A percentile compares a stretch with the other conserved stretches of the same genome.
Conservation (phyloP, 1,284 basidiomycete species). For the Marasmius fiardii region DNA sequence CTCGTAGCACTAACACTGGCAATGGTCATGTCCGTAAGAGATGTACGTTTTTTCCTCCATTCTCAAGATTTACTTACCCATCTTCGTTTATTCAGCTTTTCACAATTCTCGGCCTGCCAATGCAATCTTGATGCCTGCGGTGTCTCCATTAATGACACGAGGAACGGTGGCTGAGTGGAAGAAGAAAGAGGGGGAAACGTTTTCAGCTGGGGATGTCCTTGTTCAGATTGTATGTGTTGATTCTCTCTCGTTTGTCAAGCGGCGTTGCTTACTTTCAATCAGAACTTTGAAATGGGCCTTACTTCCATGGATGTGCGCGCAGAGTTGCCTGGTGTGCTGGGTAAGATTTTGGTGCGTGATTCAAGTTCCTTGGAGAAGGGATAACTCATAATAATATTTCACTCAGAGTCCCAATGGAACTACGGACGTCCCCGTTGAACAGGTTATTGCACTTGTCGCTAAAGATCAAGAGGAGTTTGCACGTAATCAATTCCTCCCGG, state of each 20-base stretch:
- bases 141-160: slow-evolving; percentile 44
- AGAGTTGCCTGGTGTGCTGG: slow-evolving; percentile 34
- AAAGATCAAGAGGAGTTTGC: slow-evolving; percentile 27
- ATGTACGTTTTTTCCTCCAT: not conserved
- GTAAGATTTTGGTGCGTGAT: slow-evolving; percentile 32
- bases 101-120: slow-evolving; percentile 9
- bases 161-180: slow-evolving; percentile 40
- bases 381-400: not conserved
- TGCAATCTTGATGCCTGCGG: slow-evolving; percentile 42
- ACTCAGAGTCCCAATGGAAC: slow-evolving; percentile 34
- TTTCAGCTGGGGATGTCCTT: slow-evolving; percentile 36
- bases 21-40: not conserved
- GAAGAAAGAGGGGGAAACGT: slow-evolving; percentile 41
- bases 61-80: too few relatives aligned
- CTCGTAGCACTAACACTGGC: not conserved
- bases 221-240: slow-evolving; percentile 36
- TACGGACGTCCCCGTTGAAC: slow-evolving; percentile 40
- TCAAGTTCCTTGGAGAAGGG: slow-evolving; percentile 9
- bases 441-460: slow-evolving; percentile 36
- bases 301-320: slow-evolving; percentile 32
- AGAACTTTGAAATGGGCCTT: too few relatives aligned
- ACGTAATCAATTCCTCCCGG: too few relatives aligned
- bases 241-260: too few relatives aligned
- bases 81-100: slow-evolving; percentile 3
- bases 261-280: too few relatives aligned